A percentile compares a stretch with the other conserved stretches of the same genome.
phyloP scores from a whole-genome alignment of 2,329 filamentous ascomycete species.

The Colletotrichum horii region DNA sequence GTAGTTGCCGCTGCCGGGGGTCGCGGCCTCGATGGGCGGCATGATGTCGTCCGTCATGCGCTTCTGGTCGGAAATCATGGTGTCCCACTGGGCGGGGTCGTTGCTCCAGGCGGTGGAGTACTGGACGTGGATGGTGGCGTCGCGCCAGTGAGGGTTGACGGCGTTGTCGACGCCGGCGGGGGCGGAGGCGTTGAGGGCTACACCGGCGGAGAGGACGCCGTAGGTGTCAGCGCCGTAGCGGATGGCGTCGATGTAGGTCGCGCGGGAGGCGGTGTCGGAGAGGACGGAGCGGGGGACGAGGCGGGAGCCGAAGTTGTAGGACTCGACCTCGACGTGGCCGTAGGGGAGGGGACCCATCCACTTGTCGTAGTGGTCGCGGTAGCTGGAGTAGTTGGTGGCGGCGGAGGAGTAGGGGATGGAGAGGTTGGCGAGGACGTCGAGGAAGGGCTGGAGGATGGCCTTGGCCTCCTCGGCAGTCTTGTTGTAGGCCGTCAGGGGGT shows the following conservation, averaged over 20 bases:
- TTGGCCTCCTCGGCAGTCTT: slow-evolving; percentile 47
- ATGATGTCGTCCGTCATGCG: slow-evolving; percentile 21
- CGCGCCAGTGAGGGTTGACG: slow-evolving; percentile 20
- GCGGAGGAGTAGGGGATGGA: slow-evolving; percentile 31
- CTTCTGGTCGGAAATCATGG: slow-evolving; percentile 17
- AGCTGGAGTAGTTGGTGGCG: slow-evolving; percentile 25
- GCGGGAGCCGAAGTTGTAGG: slow-evolving; percentile 41
- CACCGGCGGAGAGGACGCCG: slow-evolving; percentile 21
- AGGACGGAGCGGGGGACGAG: slow-evolving; percentile 44
- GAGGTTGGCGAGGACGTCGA: slow-evolving; percentile 40
- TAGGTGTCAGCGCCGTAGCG: slow-evolving; percentile 17
- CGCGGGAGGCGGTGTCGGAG: slow-evolving; percentile 31
- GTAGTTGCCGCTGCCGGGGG: slow-evolving; percentile 49
- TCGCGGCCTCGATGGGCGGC: slow-evolving; percentile 25
- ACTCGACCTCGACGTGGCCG: slow-evolving; percentile 56
- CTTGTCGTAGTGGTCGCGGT: slow-evolving; percentile 51
- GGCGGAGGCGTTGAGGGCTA: slow-evolving; percentile 24
- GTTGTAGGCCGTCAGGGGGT: slow-evolving; percentile 52
- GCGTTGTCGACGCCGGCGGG: slow-evolving; percentile 17
- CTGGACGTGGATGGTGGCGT: slow-evolving; percentile 19
- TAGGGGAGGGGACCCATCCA: slow-evolving; percentile 46
- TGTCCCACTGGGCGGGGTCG: slow-evolving; percentile 16
- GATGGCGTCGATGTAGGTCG: slow-evolving; percentile 16
- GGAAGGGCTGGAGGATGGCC: slow-evolving; percentile 50
- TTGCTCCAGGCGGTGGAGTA: slow-evolving; percentile 22